Percentiles rank a stretch among this genome's conserved stretches.
phyloP scores from a whole-genome alignment of 2,329 filamentous ascomycete genomes.

The Colletotrichum navitas region DNA sequence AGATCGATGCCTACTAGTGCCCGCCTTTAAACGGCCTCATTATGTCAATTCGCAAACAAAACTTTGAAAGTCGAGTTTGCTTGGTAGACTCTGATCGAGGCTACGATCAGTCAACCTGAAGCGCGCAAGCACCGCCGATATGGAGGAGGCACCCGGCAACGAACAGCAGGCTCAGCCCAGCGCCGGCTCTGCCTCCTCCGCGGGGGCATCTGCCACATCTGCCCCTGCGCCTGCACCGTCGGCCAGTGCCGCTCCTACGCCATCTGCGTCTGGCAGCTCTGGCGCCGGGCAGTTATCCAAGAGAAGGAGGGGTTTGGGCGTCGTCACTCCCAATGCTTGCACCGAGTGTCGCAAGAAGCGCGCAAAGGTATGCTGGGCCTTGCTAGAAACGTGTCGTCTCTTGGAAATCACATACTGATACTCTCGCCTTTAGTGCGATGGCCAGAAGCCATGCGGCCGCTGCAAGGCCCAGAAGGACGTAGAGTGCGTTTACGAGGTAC shows the following conservation, averaged over 20 bases:
- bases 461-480: slow-evolving; percentile 67
- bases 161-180: slow-evolving; percentile 35
- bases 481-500: slow-evolving; percentile 72
- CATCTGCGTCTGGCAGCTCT: slow-evolving; percentile 34
- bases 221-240: slow-evolving; percentile 20
- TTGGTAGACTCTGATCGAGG: slow-evolving; percentile 35
- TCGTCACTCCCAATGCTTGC: slow-evolving; percentile 71
- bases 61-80: slow-evolving; percentile 38
- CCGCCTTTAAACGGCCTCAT: slow-evolving; percentile 39
- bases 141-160: slow-evolving; percentile 41
- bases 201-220: slow-evolving; percentile 24
- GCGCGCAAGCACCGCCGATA: slow-evolving; percentile 40
- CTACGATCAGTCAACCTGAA: slow-evolving; percentile 40
- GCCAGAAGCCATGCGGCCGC: slow-evolving; percentile 66
- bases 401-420: background rate
- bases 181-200: slow-evolving; percentile 40
- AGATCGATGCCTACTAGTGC: slow-evolving; percentile 24
- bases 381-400: background rate
- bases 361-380: slow-evolving; percentile 62
- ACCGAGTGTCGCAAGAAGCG: slow-evolving; percentile 73
- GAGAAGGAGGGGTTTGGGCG: slow-evolving; percentile 65
- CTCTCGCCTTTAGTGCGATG: slow-evolving; percentile 65
- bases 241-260: slow-evolving; percentile 22
- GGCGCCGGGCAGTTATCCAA: slow-evolving; percentile 57
- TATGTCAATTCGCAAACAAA: slow-evolving; percentile 41